These are phyloP conservation scores for Wickerhamomyces alni DNA, from an alignment of 805 yeast genomes.

Conservation along the genomic window DNA sequence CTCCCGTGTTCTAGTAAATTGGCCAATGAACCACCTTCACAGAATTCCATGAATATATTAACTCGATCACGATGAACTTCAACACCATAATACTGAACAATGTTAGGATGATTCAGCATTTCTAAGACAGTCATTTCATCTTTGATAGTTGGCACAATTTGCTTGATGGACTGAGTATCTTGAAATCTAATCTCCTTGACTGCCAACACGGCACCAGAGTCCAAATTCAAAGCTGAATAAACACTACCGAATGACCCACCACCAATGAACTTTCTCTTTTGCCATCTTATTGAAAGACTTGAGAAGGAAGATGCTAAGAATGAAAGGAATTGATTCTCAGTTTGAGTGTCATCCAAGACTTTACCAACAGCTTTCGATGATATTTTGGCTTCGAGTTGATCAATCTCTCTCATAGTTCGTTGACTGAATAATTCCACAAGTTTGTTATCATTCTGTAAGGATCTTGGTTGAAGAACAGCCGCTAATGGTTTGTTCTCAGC, in stretches of 20 bases:
- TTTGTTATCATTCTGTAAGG: conserved; percentile 48
- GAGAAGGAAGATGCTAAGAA: conserved; percentile 85
- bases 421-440: conserved; percentile 54
- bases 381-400: conserved; percentile 50
- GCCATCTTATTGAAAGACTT: conserved; percentile 93
- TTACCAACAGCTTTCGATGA: conserved; percentile 59
- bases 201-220: conserved; percentile 94
- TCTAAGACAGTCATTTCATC: conserved; percentile 97
- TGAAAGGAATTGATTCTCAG: conserved; percentile 81
- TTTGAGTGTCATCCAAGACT: conserved; percentile 81
- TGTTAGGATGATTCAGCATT: conserved; percentile 91
- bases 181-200: conserved; percentile 93
- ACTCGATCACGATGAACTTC: conserved; percentile 96
- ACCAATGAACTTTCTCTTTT: conserved; percentile 88
- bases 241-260: conserved; percentile 96
- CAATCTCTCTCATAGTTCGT: conserved; percentile 61
- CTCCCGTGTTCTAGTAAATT: conserved; percentile 84
- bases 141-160: conserved; percentile 80
- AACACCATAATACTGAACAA: conserved; percentile 94
- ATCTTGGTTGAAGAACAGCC: conserved; percentile 30
- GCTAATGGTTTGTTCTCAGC: conserved; percentile 47
- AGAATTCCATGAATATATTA: conserved; percentile 93
- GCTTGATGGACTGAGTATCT: conserved; percentile 77
- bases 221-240: conserved; percentile 85
- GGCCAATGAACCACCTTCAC: conserved; percentile 93